Evolutionary conservation across 169 alveolate genomes (phyloP), one percentile per base, ranked within the genome.

Genomic region (Perkinsus chesapeaki): DNA sequence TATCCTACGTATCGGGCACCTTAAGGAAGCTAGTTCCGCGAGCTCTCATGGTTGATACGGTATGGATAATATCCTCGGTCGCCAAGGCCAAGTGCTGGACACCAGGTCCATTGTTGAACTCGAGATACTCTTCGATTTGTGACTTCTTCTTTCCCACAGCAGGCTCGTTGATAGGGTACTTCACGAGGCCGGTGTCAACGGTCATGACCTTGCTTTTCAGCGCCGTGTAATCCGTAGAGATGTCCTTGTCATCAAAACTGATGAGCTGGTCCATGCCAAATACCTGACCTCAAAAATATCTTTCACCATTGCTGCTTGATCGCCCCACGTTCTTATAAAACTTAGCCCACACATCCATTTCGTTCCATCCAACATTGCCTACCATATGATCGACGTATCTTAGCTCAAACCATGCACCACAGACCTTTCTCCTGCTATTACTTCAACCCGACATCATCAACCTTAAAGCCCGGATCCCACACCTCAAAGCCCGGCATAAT

Each of bases 151-250:
- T 95, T 73, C 98, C 98, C 48, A 92, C 92, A 1, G 97, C 98
- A 27, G 98, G 98, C 94, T 97, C 98, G 92, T 97, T 97, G 43
- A 97, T 96, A 34, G 98, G 98, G 97, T 96, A 96, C 91, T 96
- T 96, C 43, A 97, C 92, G 7, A 27, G 92, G 91, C 96, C 97
- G 48, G 95, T 97, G 94, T 93, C 96, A 93, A 95, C 97, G 73
- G 97, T 94, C 93, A 97, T 94, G 73, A 97, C 98, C 94, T 95
- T 93, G 39, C 97, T 96, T 94, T 97, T 93, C 37, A 97, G 93
- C 0, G 97, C 94, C 39, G 97, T 96, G 93, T 94, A 97, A 48
- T 97, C 97, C 27, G 98, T 97, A 92, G 96, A 97, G 73, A 97
- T 96, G 93, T 95, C 96, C 34, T 95, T 92, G 48, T 97, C 98